Evolutionary conservation across 1,139 yeast species (phyloP).

Genomic region (Yarrowia galli): DNA sequence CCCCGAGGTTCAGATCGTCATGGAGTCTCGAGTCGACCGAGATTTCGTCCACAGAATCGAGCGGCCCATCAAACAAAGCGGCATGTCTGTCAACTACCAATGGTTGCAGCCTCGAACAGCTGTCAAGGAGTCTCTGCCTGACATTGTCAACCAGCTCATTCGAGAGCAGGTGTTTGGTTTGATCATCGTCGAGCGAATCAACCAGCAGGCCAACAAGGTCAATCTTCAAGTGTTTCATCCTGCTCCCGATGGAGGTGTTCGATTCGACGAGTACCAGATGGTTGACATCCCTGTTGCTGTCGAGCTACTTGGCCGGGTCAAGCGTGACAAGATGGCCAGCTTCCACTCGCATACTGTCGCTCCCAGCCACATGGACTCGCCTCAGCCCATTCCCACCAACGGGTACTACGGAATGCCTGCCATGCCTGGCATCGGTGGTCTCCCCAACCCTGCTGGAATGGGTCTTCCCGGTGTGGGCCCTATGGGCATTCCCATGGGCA

Average conservation of each 20-base stretch:
- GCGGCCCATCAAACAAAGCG: conserved; percentile 61
- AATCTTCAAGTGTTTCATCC: conserved; percentile 78
- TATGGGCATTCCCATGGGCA: conserved; percentile 14
- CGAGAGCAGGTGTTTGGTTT: conserved; percentile 80
- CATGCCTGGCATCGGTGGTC: conserved; percentile 2
- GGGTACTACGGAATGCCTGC: conserved; percentile 39
- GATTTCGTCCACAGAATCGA: conserved; percentile 63
- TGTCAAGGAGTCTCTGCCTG: conserved; percentile 62
- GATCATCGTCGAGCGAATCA: conserved; percentile 63
- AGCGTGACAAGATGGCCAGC: conserved; percentile 41
- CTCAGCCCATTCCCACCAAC: conserved; percentile 43
- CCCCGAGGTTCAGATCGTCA: conserved; percentile 71
- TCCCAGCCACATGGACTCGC: conserved; percentile 37
- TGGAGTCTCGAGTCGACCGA: conserved; percentile 67
- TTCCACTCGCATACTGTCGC: conserved; percentile 38
- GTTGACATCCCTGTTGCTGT: conserved; percentile 71
- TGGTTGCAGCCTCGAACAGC: conserved; percentile 61
- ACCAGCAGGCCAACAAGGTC: conserved; percentile 54
- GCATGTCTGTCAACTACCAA: conserved; percentile 58
- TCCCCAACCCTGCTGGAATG: conserved; percentile 7
- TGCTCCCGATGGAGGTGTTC: conserved; percentile 69
- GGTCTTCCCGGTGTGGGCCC: conserved; percentile 12
- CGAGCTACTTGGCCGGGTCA: conserved; percentile 53
- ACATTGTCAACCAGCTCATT: conserved; percentile 62
- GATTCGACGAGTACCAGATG: conserved; percentile 81